These are phyloP conservation scores for Chaetomiaceae sp. DNA, from an alignment of 2,329 filamentous ascomycete genomes.

Conservation along the genomic window DNA sequence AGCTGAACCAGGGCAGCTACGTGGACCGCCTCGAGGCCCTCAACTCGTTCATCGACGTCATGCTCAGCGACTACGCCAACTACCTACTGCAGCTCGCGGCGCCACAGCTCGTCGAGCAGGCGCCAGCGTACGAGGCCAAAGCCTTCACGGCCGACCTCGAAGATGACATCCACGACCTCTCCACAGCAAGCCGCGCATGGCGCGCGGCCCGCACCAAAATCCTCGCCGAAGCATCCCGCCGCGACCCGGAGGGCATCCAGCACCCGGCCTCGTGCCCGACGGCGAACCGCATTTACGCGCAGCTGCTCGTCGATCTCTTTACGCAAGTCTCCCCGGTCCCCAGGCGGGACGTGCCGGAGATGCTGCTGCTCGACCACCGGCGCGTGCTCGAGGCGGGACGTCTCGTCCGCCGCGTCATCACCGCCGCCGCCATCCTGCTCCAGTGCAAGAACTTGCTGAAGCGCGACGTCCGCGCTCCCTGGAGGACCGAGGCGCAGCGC, in stretches of 20 bases:
- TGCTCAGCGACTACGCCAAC: constrained; percentile 77
- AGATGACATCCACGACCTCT: constrained; percentile 46
- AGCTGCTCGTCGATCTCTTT: constrained; percentile 68
- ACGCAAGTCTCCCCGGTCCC: constrained; percentile 56
- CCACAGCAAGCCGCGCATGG: constrained; percentile 61
- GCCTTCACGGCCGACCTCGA: constrained; percentile 62
- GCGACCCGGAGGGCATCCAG: constrained; percentile 63
- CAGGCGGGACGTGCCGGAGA: constrained; percentile 60
- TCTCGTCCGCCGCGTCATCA: constrained; percentile 59
- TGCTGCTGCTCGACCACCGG: constrained; percentile 60
- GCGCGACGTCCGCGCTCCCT: constrained; percentile 69
- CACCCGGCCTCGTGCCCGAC: constrained; percentile 57
- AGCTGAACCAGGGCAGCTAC: constrained; percentile 54
- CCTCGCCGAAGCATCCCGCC: constrained; percentile 56
- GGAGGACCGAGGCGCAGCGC: constrained; percentile 68
- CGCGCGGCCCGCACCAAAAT: constrained; percentile 57
- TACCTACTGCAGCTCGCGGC: constrained; percentile 68
- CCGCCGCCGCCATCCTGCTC: constrained; percentile 66
- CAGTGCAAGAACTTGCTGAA: constrained; percentile 81
- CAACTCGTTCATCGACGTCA: constrained; percentile 67
- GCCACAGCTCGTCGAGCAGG: constrained; percentile 64
- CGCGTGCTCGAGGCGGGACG: constrained; percentile 54
- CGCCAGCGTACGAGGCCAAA: constrained; percentile 67
- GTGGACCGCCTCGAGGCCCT: constrained; percentile 72
- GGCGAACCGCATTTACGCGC: constrained; percentile 65